Evolutionary conservation across 257 asterid genomes (phyloP).

Genomic region (Nicotiana otophora): DNA sequence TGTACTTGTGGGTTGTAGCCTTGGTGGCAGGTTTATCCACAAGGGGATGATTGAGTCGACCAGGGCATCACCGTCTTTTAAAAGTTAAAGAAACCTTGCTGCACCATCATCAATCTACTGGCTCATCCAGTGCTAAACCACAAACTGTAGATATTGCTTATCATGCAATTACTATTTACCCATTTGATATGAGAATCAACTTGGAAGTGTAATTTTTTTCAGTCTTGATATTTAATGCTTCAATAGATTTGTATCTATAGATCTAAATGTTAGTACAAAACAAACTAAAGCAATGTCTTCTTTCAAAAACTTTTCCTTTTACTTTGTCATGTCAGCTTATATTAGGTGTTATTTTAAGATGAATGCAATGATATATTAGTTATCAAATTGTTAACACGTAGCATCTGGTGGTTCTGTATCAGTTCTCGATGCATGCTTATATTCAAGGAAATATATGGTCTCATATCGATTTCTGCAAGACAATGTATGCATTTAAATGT

Average conservation of each 20-base stretch:
- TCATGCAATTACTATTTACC: neutral
- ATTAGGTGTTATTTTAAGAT: neutral
- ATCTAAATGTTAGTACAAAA: neutral
- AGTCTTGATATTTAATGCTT: neutral
- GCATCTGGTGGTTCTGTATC: constrained; percentile 4
- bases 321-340: neutral
- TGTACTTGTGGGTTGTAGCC: neutral
- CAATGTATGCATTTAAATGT: neutral
- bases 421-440: neutral
- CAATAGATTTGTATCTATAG: neutral
- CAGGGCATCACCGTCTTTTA: neutral
- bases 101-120: neutral
- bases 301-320: neutral
- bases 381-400: neutral
- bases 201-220: neutral
- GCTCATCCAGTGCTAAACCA: neutral
- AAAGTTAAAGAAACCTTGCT: neutral
- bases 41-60: neutral
- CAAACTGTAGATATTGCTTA: neutral
- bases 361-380: neutral
- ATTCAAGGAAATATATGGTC: neutral
- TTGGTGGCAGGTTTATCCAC: neutral
- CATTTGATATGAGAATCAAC: neutral
- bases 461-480: neutral
- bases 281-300: neutral